phyloP scores from a whole-genome alignment of 805 yeast genomes.

The Kazachstania bromeliacearum region DNA sequence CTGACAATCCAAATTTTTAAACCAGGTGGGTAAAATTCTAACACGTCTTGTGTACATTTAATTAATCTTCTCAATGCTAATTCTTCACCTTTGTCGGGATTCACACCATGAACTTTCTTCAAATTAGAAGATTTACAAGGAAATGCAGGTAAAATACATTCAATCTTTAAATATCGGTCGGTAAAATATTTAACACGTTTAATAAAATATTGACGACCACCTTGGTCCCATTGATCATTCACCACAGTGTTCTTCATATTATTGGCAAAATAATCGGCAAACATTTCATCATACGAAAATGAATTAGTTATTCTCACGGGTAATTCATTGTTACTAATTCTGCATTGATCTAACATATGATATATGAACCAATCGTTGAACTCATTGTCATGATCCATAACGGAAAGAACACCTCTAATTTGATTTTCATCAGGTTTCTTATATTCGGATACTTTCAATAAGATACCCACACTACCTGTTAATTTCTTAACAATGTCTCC shows the following conservation, averaged over 20 bases:
- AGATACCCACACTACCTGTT: constrained; percentile 12
- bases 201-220: constrained; percentile 37
- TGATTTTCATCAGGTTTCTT: constrained; percentile 24
- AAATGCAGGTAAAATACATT: constrained; percentile 54
- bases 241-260: constrained; percentile 39
- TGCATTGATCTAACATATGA: constrained; percentile 31
- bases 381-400: constrained; percentile 16
- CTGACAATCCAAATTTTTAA: constrained; percentile 47
- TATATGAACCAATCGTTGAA: constrained; percentile 33
- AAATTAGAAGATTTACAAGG: constrained; percentile 55
- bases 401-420: constrained; percentile 33
- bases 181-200: constrained; percentile 40
- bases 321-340: constrained; percentile 18
- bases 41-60: constrained; percentile 24
- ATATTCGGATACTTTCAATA: constrained; percentile 29
- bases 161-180: constrained; percentile 38
- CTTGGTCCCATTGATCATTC: constrained; percentile 41
- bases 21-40: constrained; percentile 44
- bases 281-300: constrained; percentile 19
- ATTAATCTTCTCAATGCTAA: constrained; percentile 33
- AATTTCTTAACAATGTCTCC: constrained; percentile 12
- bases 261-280: constrained; percentile 38
- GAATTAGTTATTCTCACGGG: constrained; percentile 7
- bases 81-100: constrained; percentile 49
- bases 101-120: constrained; percentile 39